A percentile compares a stretch with the other conserved stretches of the same genome.
Conservation (phyloP, 176 grass and related monocot species). For the Ampelocalamus luodianensis region DNA sequence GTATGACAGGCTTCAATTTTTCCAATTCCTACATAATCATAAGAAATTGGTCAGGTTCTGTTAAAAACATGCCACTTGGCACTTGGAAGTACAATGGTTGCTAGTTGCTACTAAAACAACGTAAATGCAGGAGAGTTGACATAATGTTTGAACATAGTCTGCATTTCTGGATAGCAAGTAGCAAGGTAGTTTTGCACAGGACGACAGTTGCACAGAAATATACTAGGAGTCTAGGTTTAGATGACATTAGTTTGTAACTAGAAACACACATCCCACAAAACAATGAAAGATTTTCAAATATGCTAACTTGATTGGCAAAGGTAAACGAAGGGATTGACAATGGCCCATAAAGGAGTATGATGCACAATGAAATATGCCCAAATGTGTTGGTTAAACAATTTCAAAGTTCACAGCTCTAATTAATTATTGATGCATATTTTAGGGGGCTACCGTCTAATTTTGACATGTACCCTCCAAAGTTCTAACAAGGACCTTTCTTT, state of each 20-base stretch:
- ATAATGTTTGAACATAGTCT: slow-evolving; percentile 23
- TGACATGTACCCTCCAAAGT: neutral
- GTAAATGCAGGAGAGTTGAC: slow-evolving; percentile 20
- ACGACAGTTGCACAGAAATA: neutral
- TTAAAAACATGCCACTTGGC: neutral
- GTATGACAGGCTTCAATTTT: slow-evolving; percentile 72
- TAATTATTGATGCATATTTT: slow-evolving; percentile 2
- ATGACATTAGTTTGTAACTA: slow-evolving; percentile 7
- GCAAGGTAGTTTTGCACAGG: slow-evolving; percentile 1
- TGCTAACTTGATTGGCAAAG: slow-evolving; percentile 18
- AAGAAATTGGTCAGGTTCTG: slow-evolving; percentile 27
- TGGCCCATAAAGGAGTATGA: slow-evolving; percentile 4
- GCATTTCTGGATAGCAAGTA: slow-evolving; percentile 1
- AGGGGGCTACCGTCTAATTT: neutral
- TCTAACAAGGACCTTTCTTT: slow-evolving; percentile 12
- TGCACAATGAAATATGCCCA: neutral
- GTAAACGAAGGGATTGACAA: slow-evolving; percentile 14
- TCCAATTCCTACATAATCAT: slow-evolving; percentile 61
- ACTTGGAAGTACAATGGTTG: no score
- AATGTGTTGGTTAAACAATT: neutral
- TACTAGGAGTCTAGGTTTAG: neutral
- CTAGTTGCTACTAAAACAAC: neutral
- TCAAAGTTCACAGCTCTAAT: neutral
- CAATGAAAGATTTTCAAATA: slow-evolving; percentile 16
- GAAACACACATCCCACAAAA: neutral